Percentiles rank a stretch among this genome's conserved stretches.
Conservation (phyloP, 1,139 yeast species). For the Ogataea hybrid region DNA sequence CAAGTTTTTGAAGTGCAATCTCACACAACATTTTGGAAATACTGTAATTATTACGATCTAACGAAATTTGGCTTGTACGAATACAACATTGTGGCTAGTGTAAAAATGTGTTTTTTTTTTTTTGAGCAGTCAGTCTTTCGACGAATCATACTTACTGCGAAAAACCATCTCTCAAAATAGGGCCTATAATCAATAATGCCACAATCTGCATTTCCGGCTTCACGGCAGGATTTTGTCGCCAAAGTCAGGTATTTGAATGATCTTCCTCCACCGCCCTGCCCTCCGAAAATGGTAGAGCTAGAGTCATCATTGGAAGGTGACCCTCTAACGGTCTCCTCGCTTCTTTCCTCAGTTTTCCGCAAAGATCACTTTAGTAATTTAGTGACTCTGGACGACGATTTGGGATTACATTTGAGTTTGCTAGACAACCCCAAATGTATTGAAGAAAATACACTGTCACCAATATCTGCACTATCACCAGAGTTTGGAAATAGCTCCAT, state of each 20-base stretch:
- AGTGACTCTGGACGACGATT: slow-evolving; percentile 66
- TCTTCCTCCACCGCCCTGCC: slow-evolving; percentile 90
- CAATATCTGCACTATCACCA: slow-evolving; percentile 36
- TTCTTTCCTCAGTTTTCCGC: slow-evolving; percentile 72
- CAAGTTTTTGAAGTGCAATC: too few relatives aligned
- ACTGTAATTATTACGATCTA: too few relatives aligned
- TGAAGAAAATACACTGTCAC: slow-evolving; percentile 56
- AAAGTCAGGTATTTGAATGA: slow-evolving; percentile 82
- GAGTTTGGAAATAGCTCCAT: slow-evolving; percentile 28
- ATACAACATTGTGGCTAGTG: too few relatives aligned
- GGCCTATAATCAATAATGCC: slow-evolving; percentile 3
- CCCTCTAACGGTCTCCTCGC: slow-evolving; percentile 52
- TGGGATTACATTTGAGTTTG: slow-evolving; percentile 81
- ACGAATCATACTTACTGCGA: too few relatives aligned
- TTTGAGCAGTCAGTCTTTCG: too few relatives aligned
- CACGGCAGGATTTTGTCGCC: slow-evolving; percentile 84
- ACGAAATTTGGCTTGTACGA: too few relatives aligned
- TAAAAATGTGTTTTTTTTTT: too few relatives aligned
- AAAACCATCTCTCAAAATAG: not conserved
- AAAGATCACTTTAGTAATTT: slow-evolving; percentile 69
- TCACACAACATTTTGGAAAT: too few relatives aligned
- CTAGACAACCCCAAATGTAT: slow-evolving; percentile 66
- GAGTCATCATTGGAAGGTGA: slow-evolving; percentile 28
- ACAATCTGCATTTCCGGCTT: slow-evolving; percentile 7
- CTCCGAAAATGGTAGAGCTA: slow-evolving; percentile 77